A percentile compares a stretch with the other conserved stretches of the same genome.
Evolutionary conservation across 2,329 filamentous ascomycete genomes (phyloP).

Genomic region (Paecilomyces dactylethromorphus): DNA sequence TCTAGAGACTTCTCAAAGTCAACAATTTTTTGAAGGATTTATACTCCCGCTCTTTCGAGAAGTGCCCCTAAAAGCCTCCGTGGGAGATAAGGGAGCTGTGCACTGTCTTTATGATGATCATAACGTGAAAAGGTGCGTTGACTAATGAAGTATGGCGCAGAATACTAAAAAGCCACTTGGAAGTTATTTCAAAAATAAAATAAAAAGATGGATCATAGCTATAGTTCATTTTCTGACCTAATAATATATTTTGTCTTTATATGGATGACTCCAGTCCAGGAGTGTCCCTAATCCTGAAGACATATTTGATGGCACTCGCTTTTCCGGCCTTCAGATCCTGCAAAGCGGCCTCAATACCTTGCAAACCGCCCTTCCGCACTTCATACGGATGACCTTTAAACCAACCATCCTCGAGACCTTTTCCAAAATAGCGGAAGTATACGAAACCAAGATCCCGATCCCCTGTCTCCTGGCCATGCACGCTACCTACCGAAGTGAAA

Average conservation of each 20-base stretch:
- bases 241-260: background rate
- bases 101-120: no score
- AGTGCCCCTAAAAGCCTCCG: no score
- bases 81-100: no score
- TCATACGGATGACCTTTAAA: conserved; percentile 46
- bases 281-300: conserved; percentile 51
- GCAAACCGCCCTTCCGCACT: conserved; percentile 48
- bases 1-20: no score
- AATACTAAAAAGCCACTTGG: background rate
- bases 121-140: no score
- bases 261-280: conserved; percentile 14
- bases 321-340: conserved; percentile 53
- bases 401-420: conserved; percentile 44
- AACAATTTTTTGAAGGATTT: no score
- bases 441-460: conserved; percentile 40
- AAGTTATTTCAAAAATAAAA: no score
- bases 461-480: conserved; percentile 16
- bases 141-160: no score
- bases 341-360: conserved; percentile 48
- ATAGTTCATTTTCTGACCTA: no score
- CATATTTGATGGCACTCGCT: conserved; percentile 59
- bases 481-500: conserved; percentile 30
- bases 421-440: conserved; percentile 39
- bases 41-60: no score
- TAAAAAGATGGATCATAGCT: no score